phyloP scores from a whole-genome alignment of 2,329 filamentous ascomycete genomes.

The Rhynchosporium graminicola region DNA sequence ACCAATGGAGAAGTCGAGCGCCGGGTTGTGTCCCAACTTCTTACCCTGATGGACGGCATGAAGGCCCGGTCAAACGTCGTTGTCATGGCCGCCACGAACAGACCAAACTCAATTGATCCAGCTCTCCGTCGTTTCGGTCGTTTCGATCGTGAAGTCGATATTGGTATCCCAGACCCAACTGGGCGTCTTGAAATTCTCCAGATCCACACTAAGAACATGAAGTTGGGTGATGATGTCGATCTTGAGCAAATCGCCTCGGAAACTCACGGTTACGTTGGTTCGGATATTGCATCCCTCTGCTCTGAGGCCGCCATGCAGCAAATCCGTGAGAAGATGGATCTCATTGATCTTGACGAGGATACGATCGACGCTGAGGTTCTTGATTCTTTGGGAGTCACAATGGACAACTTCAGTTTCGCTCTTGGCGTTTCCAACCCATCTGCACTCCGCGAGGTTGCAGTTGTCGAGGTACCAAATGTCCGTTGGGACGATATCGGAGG shows the following conservation, averaged over 20 bases:
- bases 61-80: slow-evolving; percentile 98
- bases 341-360: slow-evolving; percentile 98
- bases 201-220: slow-evolving; percentile 99
- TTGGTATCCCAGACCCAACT: slow-evolving; percentile 95
- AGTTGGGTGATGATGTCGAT: slow-evolving; percentile 94
- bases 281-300: slow-evolving; percentile 96
- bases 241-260: slow-evolving; percentile 95
- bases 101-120: slow-evolving; percentile 97
- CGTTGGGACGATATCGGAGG: slow-evolving; percentile 99
- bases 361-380: slow-evolving; percentile 98
- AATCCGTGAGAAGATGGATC: slow-evolving; percentile 99
- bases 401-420: slow-evolving; percentile 99
- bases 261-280: slow-evolving; percentile 98
- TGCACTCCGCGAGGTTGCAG: slow-evolving; percentile 95
- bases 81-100: slow-evolving; percentile 98
- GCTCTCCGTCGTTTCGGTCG: slow-evolving; percentile 96
- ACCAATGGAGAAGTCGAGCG: slow-evolving; percentile 99
- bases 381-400: slow-evolving; percentile 96
- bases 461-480: slow-evolving; percentile 98
- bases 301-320: slow-evolving; percentile 99
- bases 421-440: slow-evolving; percentile 98
- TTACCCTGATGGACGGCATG: slow-evolving; percentile 99
- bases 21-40: slow-evolving; percentile 94
- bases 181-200: slow-evolving; percentile 98
- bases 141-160: slow-evolving; percentile 98